These are phyloP conservation scores for Phaseolus coccineus DNA, from an alignment of 331 rosid genomes.

Conservation along the genomic window DNA sequence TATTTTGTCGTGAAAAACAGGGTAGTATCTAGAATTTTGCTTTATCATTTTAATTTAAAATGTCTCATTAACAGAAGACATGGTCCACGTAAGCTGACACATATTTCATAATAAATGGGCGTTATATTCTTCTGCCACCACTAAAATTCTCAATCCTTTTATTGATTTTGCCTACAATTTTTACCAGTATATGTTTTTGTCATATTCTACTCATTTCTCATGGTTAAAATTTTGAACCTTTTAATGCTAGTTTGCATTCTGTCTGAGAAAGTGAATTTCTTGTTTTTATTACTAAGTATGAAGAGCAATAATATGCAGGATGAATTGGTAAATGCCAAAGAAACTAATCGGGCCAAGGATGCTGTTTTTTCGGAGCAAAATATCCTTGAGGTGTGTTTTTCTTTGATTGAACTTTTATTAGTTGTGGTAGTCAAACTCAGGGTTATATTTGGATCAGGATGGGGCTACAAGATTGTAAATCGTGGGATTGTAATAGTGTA, in stretches of 20 bases:
- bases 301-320: conserved; percentile 59
- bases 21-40: neutral
- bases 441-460: neutral
- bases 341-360: conserved; percentile 52
- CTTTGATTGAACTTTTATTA: conserved; percentile 18
- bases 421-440: neutral
- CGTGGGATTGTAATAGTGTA: neutral
- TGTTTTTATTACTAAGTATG: conserved; percentile 37
- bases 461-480: neutral
- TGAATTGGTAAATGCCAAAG: conserved; percentile 48
- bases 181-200: neutral
- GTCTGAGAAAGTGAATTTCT: conserved; percentile 5
- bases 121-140: conserved; percentile 13
- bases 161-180: conserved; percentile 4
- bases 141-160: conserved; percentile 15
- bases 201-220: conserved; percentile 25
- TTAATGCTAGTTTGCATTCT: conserved; percentile 25
- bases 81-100: conserved; percentile 21
- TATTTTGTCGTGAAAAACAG: conserved; percentile 20
- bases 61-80: conserved; percentile 13
- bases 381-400: conserved; percentile 74
- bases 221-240: neutral
- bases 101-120: conserved; percentile 4
- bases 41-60: conserved; percentile 1
- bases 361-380: conserved; percentile 51